Evolutionary conservation across 2,329 filamentous ascomycete genomes (phyloP), one percentile per base, ranked within the genome.

Genomic region (Fusarium begoniae): DNA sequence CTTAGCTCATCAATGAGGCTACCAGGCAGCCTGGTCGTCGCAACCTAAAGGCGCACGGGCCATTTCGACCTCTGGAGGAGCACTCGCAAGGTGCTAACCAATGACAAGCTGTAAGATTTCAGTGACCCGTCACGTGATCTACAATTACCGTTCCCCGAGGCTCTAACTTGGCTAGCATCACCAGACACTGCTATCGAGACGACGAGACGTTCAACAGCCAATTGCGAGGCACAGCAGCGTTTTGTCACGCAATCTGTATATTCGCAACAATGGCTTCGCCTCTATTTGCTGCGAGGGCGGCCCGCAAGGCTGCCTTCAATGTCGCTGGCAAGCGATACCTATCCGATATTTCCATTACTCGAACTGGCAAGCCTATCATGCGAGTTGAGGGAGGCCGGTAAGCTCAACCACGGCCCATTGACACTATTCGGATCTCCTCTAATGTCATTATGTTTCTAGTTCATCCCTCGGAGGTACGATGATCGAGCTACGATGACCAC

Each of bases 361-460:
- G 96, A 80, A 99, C 96, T 66, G 96, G 96, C 84, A 98, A 98
- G 88, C 96, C 96, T 72, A 95, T 98, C 79, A 86, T 98, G 81
- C 93, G 95, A 80, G 88, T 93, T 65, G 91, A 95, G 81, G 96
- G 96, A 85, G 96, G 96, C 87, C 92, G 96, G 94, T 97, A 85
- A 85, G 90, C 83, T 54, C 37, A 68, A 30, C 24, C 41, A 57
- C 20, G 55, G 24, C 63, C 78, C 77, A 80, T 81, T 76, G 74
- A 38, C n/a, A 37, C 15, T 22, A 24, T 65, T 24, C 41, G 77
- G 40, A 71, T 53, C 40, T 40, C 47, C 48, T 50, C 79, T 84
- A 77, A 83, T 74, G 58, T 56, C 60, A 72, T 69, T 28, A 45
- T 51, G 60, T 69, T 50, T 77, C 91, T 75, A 96, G 94, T 80